Percentiles rank a stretch among this genome's conserved stretches.
Evolutionary conservation across 306 rosid species (phyloP).

Genomic region (Acacia melanoxylon): DNA sequence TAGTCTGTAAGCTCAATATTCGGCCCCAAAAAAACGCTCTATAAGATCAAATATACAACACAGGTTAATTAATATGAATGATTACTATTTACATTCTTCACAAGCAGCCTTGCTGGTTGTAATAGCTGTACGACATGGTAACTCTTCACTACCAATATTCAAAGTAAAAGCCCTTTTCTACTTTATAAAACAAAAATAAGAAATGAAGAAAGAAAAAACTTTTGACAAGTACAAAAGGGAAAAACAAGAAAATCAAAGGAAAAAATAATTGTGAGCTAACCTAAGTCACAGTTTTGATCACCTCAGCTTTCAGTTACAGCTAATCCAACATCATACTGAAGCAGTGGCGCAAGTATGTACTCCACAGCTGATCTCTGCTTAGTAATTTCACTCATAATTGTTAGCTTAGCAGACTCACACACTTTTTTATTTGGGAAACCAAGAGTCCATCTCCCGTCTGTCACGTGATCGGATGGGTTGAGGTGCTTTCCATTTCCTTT

Average conservation of each 20-base stretch:
- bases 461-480: conserved; percentile 37
- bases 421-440: conserved; percentile 65
- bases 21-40: not conserved
- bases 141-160: conserved; percentile 23
- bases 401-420: conserved; percentile 61
- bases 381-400: conserved; percentile 56
- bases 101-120: conserved; percentile 13
- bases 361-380: conserved; percentile 71
- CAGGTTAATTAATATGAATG: conserved; percentile 6
- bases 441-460: conserved; percentile 85
- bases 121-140: conserved; percentile 11
- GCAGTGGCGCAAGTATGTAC: conserved; percentile 62
- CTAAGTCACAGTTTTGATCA: conserved; percentile 33
- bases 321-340: conserved; percentile 44
- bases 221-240: not conserved
- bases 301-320: conserved; percentile 37
- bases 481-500: conserved; percentile 42
- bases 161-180: conserved; percentile 3
- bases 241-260: not conserved
- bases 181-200: conserved; percentile 20
- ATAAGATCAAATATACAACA: conserved; percentile 4
- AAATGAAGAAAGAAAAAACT: not conserved
- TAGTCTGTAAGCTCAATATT: not conserved
- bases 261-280: conserved; percentile 23
- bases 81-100: conserved; percentile 25